phyloP scores from a whole-genome alignment of 1,284 basidiomycete species.

The Lentinula novae-zelandiae region DNA sequence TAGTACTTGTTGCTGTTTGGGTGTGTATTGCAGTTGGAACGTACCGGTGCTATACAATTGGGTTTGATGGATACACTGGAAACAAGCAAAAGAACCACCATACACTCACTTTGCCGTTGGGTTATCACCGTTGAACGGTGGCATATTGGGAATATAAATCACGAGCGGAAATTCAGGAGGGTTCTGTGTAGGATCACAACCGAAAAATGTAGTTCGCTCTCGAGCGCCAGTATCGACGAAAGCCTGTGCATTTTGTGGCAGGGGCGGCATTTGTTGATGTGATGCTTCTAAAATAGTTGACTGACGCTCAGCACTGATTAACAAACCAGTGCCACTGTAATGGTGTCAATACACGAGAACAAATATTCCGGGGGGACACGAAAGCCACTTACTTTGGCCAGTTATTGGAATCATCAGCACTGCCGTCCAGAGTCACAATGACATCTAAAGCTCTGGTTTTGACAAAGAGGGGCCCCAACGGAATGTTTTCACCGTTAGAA shows the following conservation, averaged over 20 bases:
- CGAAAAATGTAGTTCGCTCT: slow-evolving; percentile 73
- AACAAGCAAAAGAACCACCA: not conserved
- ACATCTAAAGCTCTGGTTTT: slow-evolving; percentile 61
- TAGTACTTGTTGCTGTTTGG: slow-evolving; percentile 42
- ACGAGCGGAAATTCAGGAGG: slow-evolving; percentile 55
- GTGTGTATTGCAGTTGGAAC: slow-evolving; percentile 48
- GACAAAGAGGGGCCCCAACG: slow-evolving; percentile 61
- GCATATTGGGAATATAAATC: slow-evolving; percentile 63
- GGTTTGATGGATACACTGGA: not conserved
- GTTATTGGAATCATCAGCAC: slow-evolving; percentile 51
- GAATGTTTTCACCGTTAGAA: slow-evolving; percentile 62
- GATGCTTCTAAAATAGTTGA: slow-evolving; percentile 43
- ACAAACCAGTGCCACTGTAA: slow-evolving; percentile 45
- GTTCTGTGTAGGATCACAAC: slow-evolving; percentile 53
- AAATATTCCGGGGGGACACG: not conserved
- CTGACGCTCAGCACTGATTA: slow-evolving; percentile 39
- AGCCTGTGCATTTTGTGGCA: slow-evolving; percentile 47
- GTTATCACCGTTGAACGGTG: slow-evolving; percentile 51
- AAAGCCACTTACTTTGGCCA: slow-evolving; percentile 63
- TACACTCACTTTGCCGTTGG: slow-evolving; percentile 56
- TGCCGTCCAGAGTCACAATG: slow-evolving; percentile 67
- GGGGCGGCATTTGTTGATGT: slow-evolving; percentile 61
- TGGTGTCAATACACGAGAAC: not conserved
- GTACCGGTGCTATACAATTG: slow-evolving; percentile 38
- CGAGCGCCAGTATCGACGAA: slow-evolving; percentile 66